Conservation (phyloP, 1,284 basidiomycete species). For the Cryptococcus sp. region DNA sequence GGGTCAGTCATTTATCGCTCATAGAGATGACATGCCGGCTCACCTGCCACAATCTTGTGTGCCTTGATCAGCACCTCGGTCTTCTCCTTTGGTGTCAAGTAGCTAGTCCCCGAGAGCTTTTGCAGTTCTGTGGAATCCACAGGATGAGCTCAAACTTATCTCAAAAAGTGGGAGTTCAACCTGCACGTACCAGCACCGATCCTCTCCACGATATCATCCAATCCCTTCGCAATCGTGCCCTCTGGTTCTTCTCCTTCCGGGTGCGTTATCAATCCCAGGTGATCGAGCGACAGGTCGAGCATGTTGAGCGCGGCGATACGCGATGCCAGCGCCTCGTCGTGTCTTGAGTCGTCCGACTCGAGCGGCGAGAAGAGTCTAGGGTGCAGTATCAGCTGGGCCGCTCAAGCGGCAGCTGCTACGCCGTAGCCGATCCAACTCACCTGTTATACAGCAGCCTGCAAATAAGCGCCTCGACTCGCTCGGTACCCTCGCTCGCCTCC, state of each 20-base stretch:
- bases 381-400: background rate
- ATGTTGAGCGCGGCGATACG: slow-evolving; percentile 86
- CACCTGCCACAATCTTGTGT: slow-evolving; percentile 69
- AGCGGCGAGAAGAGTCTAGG: slow-evolving; percentile 62
- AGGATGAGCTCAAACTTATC: background rate
- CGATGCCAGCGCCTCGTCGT: slow-evolving; percentile 81
- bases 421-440: too few species aligned
- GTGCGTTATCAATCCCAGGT: slow-evolving; percentile 73
- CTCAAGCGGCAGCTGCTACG: background rate
- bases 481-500: slow-evolving; percentile 55
- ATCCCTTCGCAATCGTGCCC: slow-evolving; percentile 54
- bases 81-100: slow-evolving; percentile 72
- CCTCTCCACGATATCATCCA: slow-evolving; percentile 63
- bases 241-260: slow-evolving; percentile 52
- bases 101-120: slow-evolving; percentile 58
- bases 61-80: slow-evolving; percentile 72
- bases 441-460: slow-evolving; percentile 70
- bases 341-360: slow-evolving; percentile 71
- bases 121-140: slow-evolving; percentile 66
- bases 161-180: slow-evolving; percentile 6
- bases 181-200: slow-evolving; percentile 69
- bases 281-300: slow-evolving; percentile 77
- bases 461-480: slow-evolving; percentile 66
- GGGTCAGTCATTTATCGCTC: background rate
- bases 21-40: slow-evolving; percentile 10